Base-by-base conservation (phyloP, 2,329 filamentous ascomycete genomes). In the Diaporthe humulicola region DNA sequence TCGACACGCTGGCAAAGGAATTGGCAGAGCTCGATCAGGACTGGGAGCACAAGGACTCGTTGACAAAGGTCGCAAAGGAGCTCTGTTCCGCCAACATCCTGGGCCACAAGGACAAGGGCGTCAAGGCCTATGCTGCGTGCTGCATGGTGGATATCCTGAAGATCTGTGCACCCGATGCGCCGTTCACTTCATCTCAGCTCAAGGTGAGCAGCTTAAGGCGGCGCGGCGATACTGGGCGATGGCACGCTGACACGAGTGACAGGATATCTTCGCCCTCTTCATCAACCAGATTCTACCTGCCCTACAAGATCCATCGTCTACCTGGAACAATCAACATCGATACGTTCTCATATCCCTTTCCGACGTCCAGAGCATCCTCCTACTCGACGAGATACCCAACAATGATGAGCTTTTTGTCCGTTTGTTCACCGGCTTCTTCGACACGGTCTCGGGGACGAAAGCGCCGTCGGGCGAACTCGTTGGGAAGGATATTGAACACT, bases 221-320 rank as follows among this genome's bases (percentile, higher is more conserved):
- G 38, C n/a, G 22, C 25, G 17, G 28, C 50, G 42, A 42, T 28
- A 7, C 45, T 42, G 33, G 33, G 40, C n/a, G 25, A 54, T 15
- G 52, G 9, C 54, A 25, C 69, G 40, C 40, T 66, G 64, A 72
- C 38, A 40, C 12, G 19, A 30, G 19, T 58, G 19, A 25, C 77
- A 98, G 95, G 95, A 98, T 85, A 96, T 98, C 82, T 99, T 98
- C 86, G 93, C 92, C 38, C 91, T 98, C 76, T 95, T 98, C 82
- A 91, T 98, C 79, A 93, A 91, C 74, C 92, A 93, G 66, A 93
- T 98, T 78, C 89, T 98, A 60, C 95, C 96, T 61, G 92, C 95
- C 60, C 91, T 98, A 36, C 93, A 95, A 80, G 93, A 98, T 80
- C 95, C 96, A 17, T 93, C 93, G 52, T 93, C 98, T 82, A 93